phyloP scores from a whole-genome alignment of 345 rosid species.

The Pelargonium nanum region DNA sequence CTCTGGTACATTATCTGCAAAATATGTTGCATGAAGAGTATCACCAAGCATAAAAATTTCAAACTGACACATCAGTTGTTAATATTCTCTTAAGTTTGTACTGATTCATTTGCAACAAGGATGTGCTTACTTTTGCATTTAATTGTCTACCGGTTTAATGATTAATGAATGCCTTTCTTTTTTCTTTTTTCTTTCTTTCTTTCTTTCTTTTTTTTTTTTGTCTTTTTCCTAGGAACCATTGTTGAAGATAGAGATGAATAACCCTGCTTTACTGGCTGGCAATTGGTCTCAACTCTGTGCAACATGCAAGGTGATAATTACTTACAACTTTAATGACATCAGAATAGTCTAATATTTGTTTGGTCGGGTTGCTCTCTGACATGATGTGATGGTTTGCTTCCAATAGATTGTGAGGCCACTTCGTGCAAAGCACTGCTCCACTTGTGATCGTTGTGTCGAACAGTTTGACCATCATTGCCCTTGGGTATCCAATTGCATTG shows the following conservation, averaged over 20 bases:
- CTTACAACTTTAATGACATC: background rate
- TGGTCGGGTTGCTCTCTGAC: conserved; percentile 8
- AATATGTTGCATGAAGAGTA: too few species aligned
- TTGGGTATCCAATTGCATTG: conserved; percentile 95
- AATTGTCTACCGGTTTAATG: background rate
- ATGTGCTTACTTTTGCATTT: background rate
- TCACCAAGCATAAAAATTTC: background rate
- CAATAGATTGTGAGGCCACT: conserved; percentile 86
- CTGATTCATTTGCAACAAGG: background rate
- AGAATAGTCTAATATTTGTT: background rate
- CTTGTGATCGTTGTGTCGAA: conserved; percentile 90
- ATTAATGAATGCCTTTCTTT: background rate
- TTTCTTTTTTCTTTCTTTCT: conserved; percentile 1
- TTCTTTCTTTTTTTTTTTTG: background rate
- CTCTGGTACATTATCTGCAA: background rate
- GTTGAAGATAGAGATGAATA: conserved; percentile 79
- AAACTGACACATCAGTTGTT: too few species aligned
- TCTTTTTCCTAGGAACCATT: conserved; percentile 58
- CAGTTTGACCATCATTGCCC: conserved; percentile 99
- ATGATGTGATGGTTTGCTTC: conserved; percentile 9
- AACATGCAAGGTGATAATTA: conserved; percentile 70
- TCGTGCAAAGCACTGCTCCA: conserved; percentile 96
- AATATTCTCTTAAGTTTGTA: too few species aligned
- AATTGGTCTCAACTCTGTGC: conserved; percentile 98
- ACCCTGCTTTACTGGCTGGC: conserved; percentile 89